Base-by-base conservation (phyloP, 2,329 filamentous ascomycete genomes). In the Aspergillus calidoustus region DNA sequence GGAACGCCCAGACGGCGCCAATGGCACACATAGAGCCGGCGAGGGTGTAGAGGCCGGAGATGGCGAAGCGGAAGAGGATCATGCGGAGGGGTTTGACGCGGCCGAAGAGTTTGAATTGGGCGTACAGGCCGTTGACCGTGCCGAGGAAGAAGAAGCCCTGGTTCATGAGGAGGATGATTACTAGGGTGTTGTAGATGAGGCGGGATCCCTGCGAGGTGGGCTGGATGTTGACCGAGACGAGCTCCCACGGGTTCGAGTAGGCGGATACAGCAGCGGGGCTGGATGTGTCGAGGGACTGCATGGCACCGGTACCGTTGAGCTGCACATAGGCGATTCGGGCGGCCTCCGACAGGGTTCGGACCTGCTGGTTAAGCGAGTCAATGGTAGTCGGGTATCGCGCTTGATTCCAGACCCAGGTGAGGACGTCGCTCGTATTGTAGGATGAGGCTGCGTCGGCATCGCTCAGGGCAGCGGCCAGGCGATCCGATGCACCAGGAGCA, bases 91-190 rank as follows among this genome's bases (percentile, higher is more conserved):
- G 67, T 22, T 67, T 51, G 9, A 80, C 51, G 17, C 65, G 54
- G n/a, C 59, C 65, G 68, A 77, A 81, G 19, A 82, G 67, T 6
- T 76, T 71, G 64, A 78, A 78, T 49, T 76, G 68, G 3, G 58
- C 62, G 48, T 74, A 76, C n/a, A 82, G 70, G 15, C 78, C 80
- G 66, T 83, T 83, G 62, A 82, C 66, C 48, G 74, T 76, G 30
- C 79, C 74, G 13, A 83, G 69, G 64, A 78, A 83, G 73, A 83
- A 82, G 71, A 83, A 83, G 63, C 83, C 77, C 59, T 80, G 77
- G 38, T 83, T 76, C 11, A 83, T 67, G n/a, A 80, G 76, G 34
- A 83, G 71, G 51, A 81, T 77, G 55, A 82, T 76, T 3, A 76
- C 72, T 7, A 81, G 66, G 0, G 79, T 82, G 64, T 82, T 83